Conservation (phyloP, 306 rosid genomes). For the Cucumis melo region DNA sequence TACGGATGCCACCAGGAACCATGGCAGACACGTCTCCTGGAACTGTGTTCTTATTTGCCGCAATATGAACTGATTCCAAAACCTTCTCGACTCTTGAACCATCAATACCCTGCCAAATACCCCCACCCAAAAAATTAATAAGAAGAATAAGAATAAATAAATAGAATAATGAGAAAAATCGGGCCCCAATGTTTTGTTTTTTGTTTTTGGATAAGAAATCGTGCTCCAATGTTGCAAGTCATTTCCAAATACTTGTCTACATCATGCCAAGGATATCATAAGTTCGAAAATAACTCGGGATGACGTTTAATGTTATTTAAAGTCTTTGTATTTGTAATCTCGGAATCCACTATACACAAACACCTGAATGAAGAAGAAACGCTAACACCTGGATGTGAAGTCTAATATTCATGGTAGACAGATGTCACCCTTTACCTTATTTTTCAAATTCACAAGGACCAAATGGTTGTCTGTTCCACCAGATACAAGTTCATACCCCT, state of each 20-base stretch:
- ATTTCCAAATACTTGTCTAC: not conserved
- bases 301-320: not conserved
- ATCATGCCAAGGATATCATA: not conserved
- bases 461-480: constrained; percentile 96
- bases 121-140: not conserved
- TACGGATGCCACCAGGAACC: constrained; percentile 95
- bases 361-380: not conserved
- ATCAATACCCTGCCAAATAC: constrained; percentile 61
- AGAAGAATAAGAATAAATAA: not conserved
- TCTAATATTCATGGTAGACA: constrained; percentile 8
- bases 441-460: constrained; percentile 69
- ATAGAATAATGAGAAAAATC: not conserved
- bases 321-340: not conserved
- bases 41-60: constrained; percentile 93
- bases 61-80: constrained; percentile 73
- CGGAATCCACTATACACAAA: not conserved
- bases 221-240: not conserved
- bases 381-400: not conserved
- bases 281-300: not conserved
- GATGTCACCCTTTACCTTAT: constrained; percentile 44
- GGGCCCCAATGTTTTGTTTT: not conserved
- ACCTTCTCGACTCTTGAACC: constrained; percentile 97
- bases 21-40: constrained; percentile 98
- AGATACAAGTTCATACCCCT: constrained; percentile 80
- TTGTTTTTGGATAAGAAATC: too few relatives aligned